Evolutionary conservation across 352 stramenopile genomes (phyloP), one percentile per base, ranked within the genome.

Genomic region (Pythium aquatile): DNA sequence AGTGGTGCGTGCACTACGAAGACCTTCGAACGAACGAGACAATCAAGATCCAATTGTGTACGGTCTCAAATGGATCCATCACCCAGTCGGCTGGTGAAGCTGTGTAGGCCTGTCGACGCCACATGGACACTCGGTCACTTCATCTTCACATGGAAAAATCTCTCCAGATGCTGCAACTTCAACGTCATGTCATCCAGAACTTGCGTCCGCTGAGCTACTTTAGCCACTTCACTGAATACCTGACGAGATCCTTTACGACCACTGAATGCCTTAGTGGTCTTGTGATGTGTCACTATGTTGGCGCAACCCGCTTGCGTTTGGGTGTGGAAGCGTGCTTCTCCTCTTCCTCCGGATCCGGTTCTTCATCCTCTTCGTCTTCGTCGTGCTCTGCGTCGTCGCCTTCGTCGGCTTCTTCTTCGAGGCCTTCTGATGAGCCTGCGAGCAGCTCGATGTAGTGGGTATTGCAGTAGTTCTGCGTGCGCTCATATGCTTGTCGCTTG

Each of bases 381-480:
- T 61, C 39, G 4, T 53, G 28, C 42, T 59, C 61, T 9, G 5
- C 46, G 6, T 63, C 44, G 7, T 58, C 61, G 7, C 58, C 59
- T 3, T 59, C 47, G 2, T 56, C 51, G 37, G 30, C 55, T 11
- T 33, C 66, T 4, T 51, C 48, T 5, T 64, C 29, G 26, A 28
- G 1, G 52, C 33, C 29, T 48, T 64, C 58, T 4, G 14, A 24
- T 35, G 44, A 32, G 11, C 16, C 30, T 29, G 28, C 55, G 6
- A 63, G 30, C 8, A 74, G 55, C 40, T 74, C 68, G 24, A n/a
- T 65, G 61, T 72, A 87, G 63, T 90, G 81, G 39, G 74, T 77
- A 63, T 87, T 90, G 73, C 83, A 90, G 64, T 88, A 75, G 66
- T 90, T 91, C 35, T 83, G 78, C 29, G 86, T 93, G 39, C 84